These are phyloP conservation scores for Ogataea thermomethanolica DNA, from an alignment of 805 yeast species.

Conservation along the genomic window DNA sequence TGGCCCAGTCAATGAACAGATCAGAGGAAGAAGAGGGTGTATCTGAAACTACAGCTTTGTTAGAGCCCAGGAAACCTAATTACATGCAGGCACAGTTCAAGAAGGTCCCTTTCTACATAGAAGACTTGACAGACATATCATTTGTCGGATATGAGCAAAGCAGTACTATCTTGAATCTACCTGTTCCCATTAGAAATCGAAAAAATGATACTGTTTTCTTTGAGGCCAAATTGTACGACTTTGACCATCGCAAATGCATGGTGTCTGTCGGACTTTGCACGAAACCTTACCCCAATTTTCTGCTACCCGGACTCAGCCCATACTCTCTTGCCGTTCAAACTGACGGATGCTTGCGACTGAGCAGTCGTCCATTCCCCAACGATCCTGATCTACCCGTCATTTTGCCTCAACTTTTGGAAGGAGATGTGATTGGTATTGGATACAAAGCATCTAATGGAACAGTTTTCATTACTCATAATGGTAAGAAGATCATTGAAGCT, in stretches of 20 bases:
- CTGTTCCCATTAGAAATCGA: conserved; percentile 35
- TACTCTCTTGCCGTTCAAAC: conserved; percentile 73
- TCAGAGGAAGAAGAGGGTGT: conserved; percentile 2
- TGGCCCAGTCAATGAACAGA: conserved; percentile 12
- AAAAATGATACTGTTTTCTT: conserved; percentile 58
- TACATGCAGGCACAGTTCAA: conserved; percentile 17
- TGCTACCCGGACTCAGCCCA: conserved; percentile 69
- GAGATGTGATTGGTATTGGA: conserved; percentile 57
- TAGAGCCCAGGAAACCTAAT: conserved; percentile 13
- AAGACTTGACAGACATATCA: conserved; percentile 33
- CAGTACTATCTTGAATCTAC: conserved; percentile 31
- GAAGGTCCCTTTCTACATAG: conserved; percentile 27
- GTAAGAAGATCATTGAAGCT: conserved; percentile 49
- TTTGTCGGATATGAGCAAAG: conserved; percentile 24
- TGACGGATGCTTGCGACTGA: conserved; percentile 62
- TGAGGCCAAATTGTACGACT: conserved; percentile 52
- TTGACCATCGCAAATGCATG: conserved; percentile 42
- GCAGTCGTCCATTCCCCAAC: conserved; percentile 54
- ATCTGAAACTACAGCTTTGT: conserved; percentile 20
- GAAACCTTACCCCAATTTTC: conserved; percentile 70
- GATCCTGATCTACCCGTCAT: conserved; percentile 42
- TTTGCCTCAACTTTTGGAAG: conserved; percentile 48
- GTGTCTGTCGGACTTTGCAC: conserved; percentile 67
- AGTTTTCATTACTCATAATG: conserved; percentile 52
- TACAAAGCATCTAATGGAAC: conserved; percentile 47